Evolutionary conservation across 192 early-diverging fungal genomes (phyloP), one percentile per base, ranked within the genome.

Genomic region (Backusella sp.): DNA sequence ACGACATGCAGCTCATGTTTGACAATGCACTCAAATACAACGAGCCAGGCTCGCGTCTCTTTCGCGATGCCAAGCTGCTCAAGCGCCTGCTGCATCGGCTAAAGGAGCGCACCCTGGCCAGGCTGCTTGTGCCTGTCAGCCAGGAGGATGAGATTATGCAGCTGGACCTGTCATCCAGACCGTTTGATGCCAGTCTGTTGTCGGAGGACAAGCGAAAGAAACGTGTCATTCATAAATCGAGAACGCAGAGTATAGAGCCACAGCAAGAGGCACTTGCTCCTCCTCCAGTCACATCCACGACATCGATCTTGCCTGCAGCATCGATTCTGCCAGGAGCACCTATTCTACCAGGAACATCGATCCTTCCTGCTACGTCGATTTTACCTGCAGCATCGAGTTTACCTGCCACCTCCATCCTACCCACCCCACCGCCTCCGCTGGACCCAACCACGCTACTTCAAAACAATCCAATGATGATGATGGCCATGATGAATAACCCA

Each of bases 11-110:
- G 36, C 82, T 90, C 70, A 89, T 98, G 83, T 96, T 97, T 79
- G 87, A 92, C 68, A 99, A 99, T 77, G 96, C 96, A 19, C 96
- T 91, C 77, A 90, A 88, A 32, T 99, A 95, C 82, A 98, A 98
- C 77, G 91, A 91, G 71, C 87, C 91, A 30, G 91, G 91, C 7
- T 98, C 96, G 11, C 90, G 91, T 68, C 86, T 99, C 6, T 93
- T 95, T 75, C 80, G 90, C 35, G 94, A 96, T 81, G 94, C 95
- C 4, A 84, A 81, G 72, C 56, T 84, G 2, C 68, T 90, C 26
- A 77, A 84, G 75, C 74, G 82, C 6, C 34, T 83, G 21, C 62
- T 76, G 23, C 36, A 70, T 69, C 77, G 82, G 36, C 44, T 79
- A 62, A 78, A 83, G 36, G 78, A 79, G n/a, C 42, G 73, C 4